Percentiles rank a stretch among this genome's conserved stretches.
phyloP scores from a whole-genome alignment of 768 basidiomycete genomes.

The Austroboletus festivus region DNA sequence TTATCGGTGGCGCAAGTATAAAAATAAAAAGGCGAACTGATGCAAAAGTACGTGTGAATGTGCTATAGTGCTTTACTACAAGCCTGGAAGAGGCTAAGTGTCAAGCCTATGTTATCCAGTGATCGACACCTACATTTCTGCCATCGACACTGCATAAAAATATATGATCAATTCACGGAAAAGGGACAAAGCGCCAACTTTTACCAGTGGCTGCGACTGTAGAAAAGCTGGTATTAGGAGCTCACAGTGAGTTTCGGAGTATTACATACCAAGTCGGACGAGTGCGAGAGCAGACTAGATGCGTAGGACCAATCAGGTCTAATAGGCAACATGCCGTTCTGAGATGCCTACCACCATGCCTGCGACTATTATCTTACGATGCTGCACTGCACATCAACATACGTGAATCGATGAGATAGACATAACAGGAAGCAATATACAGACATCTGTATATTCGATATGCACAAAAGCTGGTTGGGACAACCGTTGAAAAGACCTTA shows the following conservation, averaged over 20 bases:
- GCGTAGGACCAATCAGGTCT: neutral
- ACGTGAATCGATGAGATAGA: neutral
- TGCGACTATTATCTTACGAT: conserved; percentile 9
- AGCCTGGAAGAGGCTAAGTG: conserved; percentile 10
- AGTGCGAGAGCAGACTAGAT: conserved; percentile 16
- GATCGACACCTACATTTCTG: conserved; percentile 17
- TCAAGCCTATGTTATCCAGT: neutral
- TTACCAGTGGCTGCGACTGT: conserved; percentile 22
- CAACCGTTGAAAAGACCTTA: neutral
- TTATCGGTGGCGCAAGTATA: neutral
- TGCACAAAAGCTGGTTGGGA: conserved; percentile 20
- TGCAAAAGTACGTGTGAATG: conserved; percentile 10
- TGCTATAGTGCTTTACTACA: conserved; percentile 3
- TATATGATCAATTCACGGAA: neutral
- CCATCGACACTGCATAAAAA: conserved; percentile 16
- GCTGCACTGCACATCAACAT: conserved; percentile 11
- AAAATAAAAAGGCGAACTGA: conserved; percentile 3
- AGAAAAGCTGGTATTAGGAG: neutral
- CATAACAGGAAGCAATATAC: neutral
- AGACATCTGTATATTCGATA: conserved; percentile 25
- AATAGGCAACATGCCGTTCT: neutral
- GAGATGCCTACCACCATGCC: conserved; percentile 13
- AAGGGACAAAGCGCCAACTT: neutral
- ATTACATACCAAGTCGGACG: conserved; percentile 16
- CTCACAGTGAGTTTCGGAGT: too few relatives aligned